Percentiles rank a stretch among this genome's conserved stretches.
Conservation (phyloP, 2,329 filamentous ascomycete species). For the Orbilia blumenaviensis region DNA sequence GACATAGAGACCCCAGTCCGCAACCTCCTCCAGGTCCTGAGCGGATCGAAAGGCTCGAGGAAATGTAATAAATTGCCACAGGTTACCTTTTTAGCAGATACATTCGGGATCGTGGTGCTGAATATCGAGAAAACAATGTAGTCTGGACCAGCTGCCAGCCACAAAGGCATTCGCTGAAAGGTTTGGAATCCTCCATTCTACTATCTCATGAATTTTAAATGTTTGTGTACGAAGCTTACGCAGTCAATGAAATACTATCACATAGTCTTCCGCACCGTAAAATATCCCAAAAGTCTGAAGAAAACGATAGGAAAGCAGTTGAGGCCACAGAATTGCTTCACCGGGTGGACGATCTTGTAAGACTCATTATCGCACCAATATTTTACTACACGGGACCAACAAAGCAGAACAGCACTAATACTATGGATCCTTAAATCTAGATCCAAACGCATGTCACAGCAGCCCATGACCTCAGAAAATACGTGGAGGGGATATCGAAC, state of each 20-base stretch:
- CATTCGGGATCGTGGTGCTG: no score
- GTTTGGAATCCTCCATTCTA: neutral
- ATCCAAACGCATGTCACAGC: slow-evolving; percentile 35
- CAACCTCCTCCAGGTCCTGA: slow-evolving; percentile 39
- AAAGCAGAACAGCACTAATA: neutral
- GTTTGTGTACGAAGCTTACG: no score
- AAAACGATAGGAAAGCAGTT: slow-evolving; percentile 42
- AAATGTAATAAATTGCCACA: no score
- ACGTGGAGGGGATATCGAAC: slow-evolving; percentile 33
- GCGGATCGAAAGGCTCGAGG: neutral
- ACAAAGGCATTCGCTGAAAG: slow-evolving; percentile 42
- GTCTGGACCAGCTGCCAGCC: slow-evolving; percentile 24
- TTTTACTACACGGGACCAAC: neutral
- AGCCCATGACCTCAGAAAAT: slow-evolving; percentile 37
- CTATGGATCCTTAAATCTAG: neutral
- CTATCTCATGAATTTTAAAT: no score
- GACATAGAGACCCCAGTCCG: slow-evolving; percentile 27
- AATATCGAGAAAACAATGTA: neutral
- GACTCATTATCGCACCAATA: neutral
- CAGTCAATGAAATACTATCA: no score
- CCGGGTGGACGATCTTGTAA: slow-evolving; percentile 42
- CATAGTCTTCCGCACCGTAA: slow-evolving; percentile 45
- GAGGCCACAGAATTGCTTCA: slow-evolving; percentile 30
- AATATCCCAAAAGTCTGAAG: slow-evolving; percentile 1
- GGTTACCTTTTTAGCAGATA: no score